Conservation (phyloP, 2,329 filamentous ascomycete species). For the Fusarium secorum region DNA sequence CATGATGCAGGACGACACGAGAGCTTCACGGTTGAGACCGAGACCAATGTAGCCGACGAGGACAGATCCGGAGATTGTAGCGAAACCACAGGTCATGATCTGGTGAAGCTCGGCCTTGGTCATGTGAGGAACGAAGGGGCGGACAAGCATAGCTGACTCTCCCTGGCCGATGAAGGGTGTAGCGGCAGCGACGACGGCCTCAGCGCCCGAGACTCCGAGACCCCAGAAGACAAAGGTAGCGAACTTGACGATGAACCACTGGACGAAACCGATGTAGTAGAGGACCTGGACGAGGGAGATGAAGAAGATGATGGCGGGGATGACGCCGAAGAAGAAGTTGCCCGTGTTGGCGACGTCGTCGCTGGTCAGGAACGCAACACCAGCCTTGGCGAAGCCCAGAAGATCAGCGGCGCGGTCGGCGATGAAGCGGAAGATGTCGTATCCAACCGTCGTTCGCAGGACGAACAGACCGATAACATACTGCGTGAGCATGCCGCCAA, state of each 20-base stretch:
- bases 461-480: constrained; percentile 91
- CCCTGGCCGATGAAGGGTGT: constrained; percentile 95
- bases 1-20: constrained; percentile 95
- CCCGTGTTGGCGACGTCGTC: constrained; percentile 53
- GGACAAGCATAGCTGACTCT: constrained; percentile 91
- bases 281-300: constrained; percentile 88
- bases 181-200: constrained; percentile 91
- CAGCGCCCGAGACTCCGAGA: constrained; percentile 85
- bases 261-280: constrained; percentile 80
- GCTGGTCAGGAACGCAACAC: constrained; percentile 72
- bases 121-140: constrained; percentile 83
- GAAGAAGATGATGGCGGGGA: constrained; percentile 97
- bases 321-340: constrained; percentile 80
- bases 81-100: constrained; percentile 91
- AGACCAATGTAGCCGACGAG: constrained; percentile 86
- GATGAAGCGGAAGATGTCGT: constrained; percentile 91
- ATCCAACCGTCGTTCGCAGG: constrained; percentile 79
- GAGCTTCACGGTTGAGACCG: constrained; percentile 82
- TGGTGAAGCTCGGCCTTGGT: constrained; percentile 91
- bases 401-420: constrained; percentile 76
- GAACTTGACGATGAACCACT: constrained; percentile 91
- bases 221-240: constrained; percentile 92
- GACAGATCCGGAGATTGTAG: constrained; percentile 89
- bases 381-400: constrained; percentile 77
- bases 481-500: constrained; percentile 87